These are phyloP conservation scores for Mallotus nudiflorus DNA, from an alignment of 345 rosid species.

Conservation along the genomic window DNA sequence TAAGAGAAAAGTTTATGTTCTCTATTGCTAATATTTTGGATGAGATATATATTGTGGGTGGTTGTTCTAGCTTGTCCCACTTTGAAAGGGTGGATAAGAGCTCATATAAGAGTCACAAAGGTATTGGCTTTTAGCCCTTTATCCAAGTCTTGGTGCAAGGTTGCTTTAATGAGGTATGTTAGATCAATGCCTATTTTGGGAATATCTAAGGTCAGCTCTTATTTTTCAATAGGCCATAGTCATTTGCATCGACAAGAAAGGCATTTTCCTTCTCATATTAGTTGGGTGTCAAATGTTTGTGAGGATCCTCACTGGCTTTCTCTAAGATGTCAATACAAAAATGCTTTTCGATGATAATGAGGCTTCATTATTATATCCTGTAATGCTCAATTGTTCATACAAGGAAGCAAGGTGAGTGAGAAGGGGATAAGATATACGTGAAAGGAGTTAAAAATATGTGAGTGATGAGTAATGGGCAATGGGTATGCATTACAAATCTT, in stretches of 20 bases:
- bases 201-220: conserved; percentile 62
- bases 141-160: conserved; percentile 78
- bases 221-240: conserved; percentile 44
- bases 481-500: no score
- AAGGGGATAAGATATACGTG: no score
- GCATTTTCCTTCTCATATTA: conserved; percentile 59
- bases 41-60: conserved; percentile 81
- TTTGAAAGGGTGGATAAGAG: conserved; percentile 72
- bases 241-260: conserved; percentile 71
- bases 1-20: conserved; percentile 86
- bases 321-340: conserved; percentile 62
- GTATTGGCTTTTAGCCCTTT: conserved; percentile 73
- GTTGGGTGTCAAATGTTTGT: conserved; percentile 79
- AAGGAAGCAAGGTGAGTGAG: no score
- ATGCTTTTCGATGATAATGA: conserved; percentile 56
- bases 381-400: conserved; percentile 65
- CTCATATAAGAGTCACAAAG: conserved; percentile 82
- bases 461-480: no score
- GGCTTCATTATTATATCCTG: conserved; percentile 52
- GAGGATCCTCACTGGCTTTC: conserved; percentile 98
- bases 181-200: conserved; percentile 86
- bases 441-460: no score
- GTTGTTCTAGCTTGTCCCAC: conserved; percentile 70
- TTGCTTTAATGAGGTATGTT: conserved; percentile 77
- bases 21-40: conserved; percentile 71